phyloP scores from a whole-genome alignment of 805 yeast genomes.

The Candida ovalis region DNA sequence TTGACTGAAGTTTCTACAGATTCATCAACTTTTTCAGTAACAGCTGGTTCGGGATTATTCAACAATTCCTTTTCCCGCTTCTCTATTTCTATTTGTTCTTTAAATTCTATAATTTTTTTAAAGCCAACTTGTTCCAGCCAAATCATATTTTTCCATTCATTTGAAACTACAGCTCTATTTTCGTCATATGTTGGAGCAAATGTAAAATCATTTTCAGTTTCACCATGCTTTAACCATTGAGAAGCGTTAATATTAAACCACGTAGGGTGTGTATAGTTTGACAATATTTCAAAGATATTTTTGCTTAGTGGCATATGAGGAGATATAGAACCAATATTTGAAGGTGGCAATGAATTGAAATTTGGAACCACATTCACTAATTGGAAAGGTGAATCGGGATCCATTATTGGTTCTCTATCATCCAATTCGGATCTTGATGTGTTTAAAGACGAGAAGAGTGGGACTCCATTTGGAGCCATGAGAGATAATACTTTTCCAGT shows the following conservation, averaged over 20 bases:
- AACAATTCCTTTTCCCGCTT: neutral
- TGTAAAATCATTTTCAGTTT: conserved; percentile 37
- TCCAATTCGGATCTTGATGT: conserved; percentile 70
- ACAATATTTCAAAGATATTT: conserved; percentile 41
- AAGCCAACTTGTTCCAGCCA: conserved; percentile 56
- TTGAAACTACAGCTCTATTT: conserved; percentile 48
- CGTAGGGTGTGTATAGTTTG: conserved; percentile 54
- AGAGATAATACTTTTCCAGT: conserved; percentile 66
- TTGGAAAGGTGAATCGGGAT: conserved; percentile 51
- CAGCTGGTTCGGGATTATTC: neutral
- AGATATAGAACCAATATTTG: conserved; percentile 44
- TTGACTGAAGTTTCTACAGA: neutral
- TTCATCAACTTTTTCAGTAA: neutral
- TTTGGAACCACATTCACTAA: conserved; percentile 68
- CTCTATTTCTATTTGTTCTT: conserved; percentile 9
- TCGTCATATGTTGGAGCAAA: conserved; percentile 71
- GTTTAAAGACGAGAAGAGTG: conserved; percentile 70
- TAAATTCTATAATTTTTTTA: conserved; percentile 30
- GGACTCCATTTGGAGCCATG: conserved; percentile 59
- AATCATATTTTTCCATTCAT: conserved; percentile 45
- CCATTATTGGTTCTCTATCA: conserved; percentile 63
- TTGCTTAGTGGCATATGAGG: conserved; percentile 12
- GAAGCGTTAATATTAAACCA: conserved; percentile 64
- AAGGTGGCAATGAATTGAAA: conserved; percentile 30
- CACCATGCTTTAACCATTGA: conserved; percentile 53